Base-by-base conservation (phyloP, 2,329 filamentous ascomycete genomes). In the Aspergillus glaucus region DNA sequence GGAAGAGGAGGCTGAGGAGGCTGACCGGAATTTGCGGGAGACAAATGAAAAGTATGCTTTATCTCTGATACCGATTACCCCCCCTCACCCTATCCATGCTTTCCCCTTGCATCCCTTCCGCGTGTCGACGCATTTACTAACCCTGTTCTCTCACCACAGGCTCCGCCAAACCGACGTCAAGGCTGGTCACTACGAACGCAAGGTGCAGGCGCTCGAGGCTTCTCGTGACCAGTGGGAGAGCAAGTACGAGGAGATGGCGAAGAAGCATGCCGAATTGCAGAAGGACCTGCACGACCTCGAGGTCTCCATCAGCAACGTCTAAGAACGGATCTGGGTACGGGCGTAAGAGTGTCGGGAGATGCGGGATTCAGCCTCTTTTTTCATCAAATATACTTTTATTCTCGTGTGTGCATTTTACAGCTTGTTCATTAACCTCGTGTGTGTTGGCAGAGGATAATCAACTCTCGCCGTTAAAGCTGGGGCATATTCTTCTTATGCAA, bases 141-240 rank as follows among this genome's bases (percentile, higher is more conserved):
- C 55, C 34, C 48, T 45, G n/a, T 43, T 58, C 46, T 48, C 53
- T 41, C 49, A 51, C 44, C 50, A 57, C 62, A 98, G 93, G 78
- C 88, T 97, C 68, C 91, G 93, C 72, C 91, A 95, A 79, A 96
- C 93, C 76, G 93, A 98, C 72, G 90, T 97, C 77, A 97, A 97
- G 81, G 91, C 92, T 66, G 93, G 92, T 65, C 92, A 98, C 79
- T 97, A 92, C 75, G 93, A 98, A 79, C 93, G 93, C 76, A 97
- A 97, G 81, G 93, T 97, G 62, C 89, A 96, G 75, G 92, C 93
- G 64, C 85, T 96, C 67, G 93, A 98, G 78, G 79, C 82, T 67
- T 83, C 91, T 71, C 87, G 88, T 65, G 90, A 96, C 74, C 84
- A 91, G 74, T 96, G 91, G 91, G 93, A 97, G 79, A 71, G 80